A percentile compares a stretch with the other conserved stretches of the same genome.
Evolutionary conservation across 805 yeast species (phyloP).

Genomic region (Saturnispora halmiae): DNA sequence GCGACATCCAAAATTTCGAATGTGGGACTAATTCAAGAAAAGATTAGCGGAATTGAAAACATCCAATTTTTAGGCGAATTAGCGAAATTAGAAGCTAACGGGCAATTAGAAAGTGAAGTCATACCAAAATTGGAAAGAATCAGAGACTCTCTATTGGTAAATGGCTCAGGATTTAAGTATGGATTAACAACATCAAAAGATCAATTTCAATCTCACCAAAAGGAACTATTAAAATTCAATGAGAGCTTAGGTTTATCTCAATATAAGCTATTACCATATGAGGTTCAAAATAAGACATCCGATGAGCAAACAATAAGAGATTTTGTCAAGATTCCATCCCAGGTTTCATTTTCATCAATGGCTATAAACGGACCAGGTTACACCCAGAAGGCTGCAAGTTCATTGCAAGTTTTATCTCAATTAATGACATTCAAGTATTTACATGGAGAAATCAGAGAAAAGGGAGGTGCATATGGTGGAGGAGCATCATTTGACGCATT

Average conservation of each 20-base stretch:
- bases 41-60: slow-evolving; percentile 68
- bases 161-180: slow-evolving; percentile 38
- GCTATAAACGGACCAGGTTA: slow-evolving; percentile 62
- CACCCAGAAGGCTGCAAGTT: slow-evolving; percentile 66
- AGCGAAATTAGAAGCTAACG: slow-evolving; percentile 43
- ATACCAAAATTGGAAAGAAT: slow-evolving; percentile 56
- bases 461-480: slow-evolving; percentile 98
- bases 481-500: slow-evolving; percentile 79
- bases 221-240: slow-evolving; percentile 28
- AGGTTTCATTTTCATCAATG: slow-evolving; percentile 73
- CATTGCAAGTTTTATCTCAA: slow-evolving; percentile 74
- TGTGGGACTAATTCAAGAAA: slow-evolving; percentile 52
- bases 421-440: slow-evolving; percentile 72
- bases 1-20: slow-evolving; percentile 58
- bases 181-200: slow-evolving; percentile 52
- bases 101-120: slow-evolving; percentile 42
- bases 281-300: slow-evolving; percentile 1
- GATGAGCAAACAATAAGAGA: neutral
- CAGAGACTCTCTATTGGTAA: slow-evolving; percentile 33
- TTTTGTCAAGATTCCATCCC: slow-evolving; percentile 70
- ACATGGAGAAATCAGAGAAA: slow-evolving; percentile 85
- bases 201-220: slow-evolving; percentile 30
- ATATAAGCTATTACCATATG: slow-evolving; percentile 14
- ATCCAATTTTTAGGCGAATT: slow-evolving; percentile 58
- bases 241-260: slow-evolving; percentile 8